Conservation (phyloP, 129 eudicot genomes). For the Pulicaria dysenterica region DNA sequence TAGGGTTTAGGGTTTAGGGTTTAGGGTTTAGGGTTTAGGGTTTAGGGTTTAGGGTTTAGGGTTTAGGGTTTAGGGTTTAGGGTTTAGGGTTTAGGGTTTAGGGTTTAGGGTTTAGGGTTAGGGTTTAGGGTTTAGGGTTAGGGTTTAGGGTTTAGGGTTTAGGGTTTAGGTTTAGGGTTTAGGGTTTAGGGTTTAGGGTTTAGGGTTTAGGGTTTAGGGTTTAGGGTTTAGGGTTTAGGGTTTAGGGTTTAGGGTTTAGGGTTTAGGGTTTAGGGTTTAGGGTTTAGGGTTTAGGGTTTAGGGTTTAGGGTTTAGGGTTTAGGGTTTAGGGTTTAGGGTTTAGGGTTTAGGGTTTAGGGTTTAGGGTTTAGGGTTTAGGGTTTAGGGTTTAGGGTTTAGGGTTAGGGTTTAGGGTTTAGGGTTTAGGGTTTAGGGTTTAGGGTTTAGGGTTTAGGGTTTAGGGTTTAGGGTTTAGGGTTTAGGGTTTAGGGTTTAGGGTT, state of each 20-base stretch:
- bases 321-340: constrained; percentile 26
- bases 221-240: constrained; percentile 22
- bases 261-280: constrained; percentile 17
- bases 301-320: constrained; percentile 29
- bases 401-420: constrained; percentile 4
- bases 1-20: constrained; percentile 24
- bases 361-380: constrained; percentile 12
- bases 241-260: constrained; percentile 19
- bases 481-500: constrained; percentile 6
- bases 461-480: constrained; percentile 7
- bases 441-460: constrained; percentile 18
- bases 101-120: constrained; percentile 14
- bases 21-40: constrained; percentile 17
- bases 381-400: constrained; percentile 18
- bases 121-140: not conserved
- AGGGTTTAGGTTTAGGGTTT: constrained; percentile 8
- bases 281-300: constrained; percentile 17
- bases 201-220: constrained; percentile 12
- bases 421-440: constrained; percentile 5
- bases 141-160: constrained; percentile 25
- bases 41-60: constrained; percentile 19
- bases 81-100: constrained; percentile 19
- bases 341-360: constrained; percentile 21
- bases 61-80: constrained; percentile 18
- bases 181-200: constrained; percentile 23